Evolutionary conservation across 441 rosid genomes (phyloP), one percentile per base, ranked within the genome.

Genomic region (Mallotus repandus): DNA sequence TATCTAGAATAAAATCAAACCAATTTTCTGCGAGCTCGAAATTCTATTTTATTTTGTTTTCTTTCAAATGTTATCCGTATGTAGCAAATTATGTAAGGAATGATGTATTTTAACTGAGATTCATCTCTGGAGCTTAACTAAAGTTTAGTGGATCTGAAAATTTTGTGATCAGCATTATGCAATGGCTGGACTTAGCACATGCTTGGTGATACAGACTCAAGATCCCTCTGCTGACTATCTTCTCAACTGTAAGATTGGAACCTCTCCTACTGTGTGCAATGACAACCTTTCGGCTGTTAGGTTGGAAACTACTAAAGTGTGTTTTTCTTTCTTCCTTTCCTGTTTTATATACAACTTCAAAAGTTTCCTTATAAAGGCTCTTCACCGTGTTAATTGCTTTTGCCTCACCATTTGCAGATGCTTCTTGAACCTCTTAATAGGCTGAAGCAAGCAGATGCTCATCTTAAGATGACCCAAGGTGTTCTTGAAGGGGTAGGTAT

Each of bases 401-500:
- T 29, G 19, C 57, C 57, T 2, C 70, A 35, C 41, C 55, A 80
- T 64, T 46, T 83, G 79, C 80, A 91, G 99, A 85, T 92, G 94
- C 87, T 92, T 75, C 91, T 94, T 62, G 94, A 91, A 75, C 97
- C 97, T 77, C 96, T 94, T 46, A 84, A 84, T 66, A 81, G 58
- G 76, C 86, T 91, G 76, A 92, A 91, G 89, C 84, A 90, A 82
- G 93, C 94, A 32, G 97, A 94, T 73, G 84, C 88, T 13, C 87
- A 76, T 46, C 91, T 94, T 81, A 89, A 89, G 78, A 76, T 94
- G 75, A 86, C 96, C 58, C 91, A 89, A 83, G 97, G 97, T 71
- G 89, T 92, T 78, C 93, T 92, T 55, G 96, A 89, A 88, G 97
- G 93, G 99, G 91, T 92, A 76, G 92, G 97, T 88, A 90, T 62